Percentiles rank a stretch among this genome's conserved stretches.
Conservation (phyloP, 768 basidiomycete genomes). For the Aureoboletus auriporus region DNA sequence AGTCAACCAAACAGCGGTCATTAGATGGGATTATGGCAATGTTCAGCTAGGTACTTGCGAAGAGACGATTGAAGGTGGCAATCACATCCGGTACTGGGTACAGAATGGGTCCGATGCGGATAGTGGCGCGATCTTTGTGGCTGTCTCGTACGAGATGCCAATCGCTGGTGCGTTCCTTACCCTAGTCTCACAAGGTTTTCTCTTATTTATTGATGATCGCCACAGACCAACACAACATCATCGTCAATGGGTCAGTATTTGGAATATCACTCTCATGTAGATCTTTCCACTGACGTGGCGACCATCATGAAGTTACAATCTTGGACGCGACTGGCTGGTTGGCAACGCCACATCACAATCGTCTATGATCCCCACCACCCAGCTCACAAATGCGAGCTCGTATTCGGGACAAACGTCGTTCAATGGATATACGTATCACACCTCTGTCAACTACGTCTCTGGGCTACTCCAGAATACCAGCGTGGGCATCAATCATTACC, state of each 20-base stretch:
- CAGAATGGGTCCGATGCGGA: slow-evolving; percentile 65
- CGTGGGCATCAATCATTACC: slow-evolving; percentile 64
- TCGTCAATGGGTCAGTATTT: slow-evolving; percentile 56
- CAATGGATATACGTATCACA: slow-evolving; percentile 71
- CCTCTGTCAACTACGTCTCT: slow-evolving; percentile 60
- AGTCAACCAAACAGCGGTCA: slow-evolving; percentile 83
- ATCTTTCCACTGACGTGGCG: background rate
- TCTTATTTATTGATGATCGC: background rate
- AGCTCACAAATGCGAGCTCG: slow-evolving; percentile 45
- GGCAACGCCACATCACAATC: slow-evolving; percentile 68
- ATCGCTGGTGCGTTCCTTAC: slow-evolving; percentile 43
- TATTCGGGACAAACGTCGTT: slow-evolving; percentile 62
- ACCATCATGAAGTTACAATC: slow-evolving; percentile 52
- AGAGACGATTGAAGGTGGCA: slow-evolving; percentile 82
- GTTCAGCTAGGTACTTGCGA: slow-evolving; percentile 77
- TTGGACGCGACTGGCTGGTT: slow-evolving; percentile 82
- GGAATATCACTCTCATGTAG: background rate
- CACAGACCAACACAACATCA: slow-evolving; percentile 63
- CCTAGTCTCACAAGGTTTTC: background rate
- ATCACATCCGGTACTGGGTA: slow-evolving; percentile 86
- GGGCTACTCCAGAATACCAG: slow-evolving; percentile 71
- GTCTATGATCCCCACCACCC: slow-evolving; percentile 20
- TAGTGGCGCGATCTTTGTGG: slow-evolving; percentile 75
- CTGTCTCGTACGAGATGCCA: slow-evolving; percentile 68
- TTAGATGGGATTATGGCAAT: slow-evolving; percentile 83